Evolutionary conservation across 108 stramenopile genomes (phyloP), one percentile per base, ranked within the genome.

Genomic region (Cyclotella distinguenda): DNA sequence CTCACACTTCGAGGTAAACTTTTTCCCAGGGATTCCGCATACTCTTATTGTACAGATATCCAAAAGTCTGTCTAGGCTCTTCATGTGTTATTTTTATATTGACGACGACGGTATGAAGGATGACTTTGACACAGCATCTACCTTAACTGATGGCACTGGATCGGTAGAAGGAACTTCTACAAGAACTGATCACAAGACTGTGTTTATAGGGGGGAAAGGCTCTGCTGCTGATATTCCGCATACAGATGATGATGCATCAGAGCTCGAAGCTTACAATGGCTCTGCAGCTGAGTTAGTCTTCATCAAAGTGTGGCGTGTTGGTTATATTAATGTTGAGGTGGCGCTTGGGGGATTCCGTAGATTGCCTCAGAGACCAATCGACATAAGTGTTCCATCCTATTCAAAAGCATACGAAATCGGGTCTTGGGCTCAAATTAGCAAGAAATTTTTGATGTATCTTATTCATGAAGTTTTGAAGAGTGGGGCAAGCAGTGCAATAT

Each of bases 301-400:
- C 36, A 66, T 80, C 64, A 80, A 80, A 25, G 64, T 72, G 11
- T 80, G 74, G 79, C 75, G 79, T 21, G 72, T 80, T 23, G 79
- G 79, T 0, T 39, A 80, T 54, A 59, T 80, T 19, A 63, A 80
- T 30, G 64, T 72, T 7, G 56, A 73, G 36, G n/a, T 76, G 7
- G 71, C 79, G 10, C 38, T 77, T 35, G 59, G 60, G 28, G 79
- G 79, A 1, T 80, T 80, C 44, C 61, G 57, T 34, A 74, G 67
- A 33, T 50, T 74, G 28, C 72, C 79, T 0, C 55, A 56, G 33
- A 51, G 56, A 30, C 47, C 59, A 2, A 18, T 80, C 5, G 70
- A 71, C 23, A 76, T 80, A 34, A 50, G 59, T 40, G 72, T 80
- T 15, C 74, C 70, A 47, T 70, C 70, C 15, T 80, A 72, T 60